Evolutionary conservation across 2,329 filamentous ascomycete genomes (phyloP), one percentile per base, ranked within the genome.

Genomic region (Chaetomiaceae sp.): DNA sequence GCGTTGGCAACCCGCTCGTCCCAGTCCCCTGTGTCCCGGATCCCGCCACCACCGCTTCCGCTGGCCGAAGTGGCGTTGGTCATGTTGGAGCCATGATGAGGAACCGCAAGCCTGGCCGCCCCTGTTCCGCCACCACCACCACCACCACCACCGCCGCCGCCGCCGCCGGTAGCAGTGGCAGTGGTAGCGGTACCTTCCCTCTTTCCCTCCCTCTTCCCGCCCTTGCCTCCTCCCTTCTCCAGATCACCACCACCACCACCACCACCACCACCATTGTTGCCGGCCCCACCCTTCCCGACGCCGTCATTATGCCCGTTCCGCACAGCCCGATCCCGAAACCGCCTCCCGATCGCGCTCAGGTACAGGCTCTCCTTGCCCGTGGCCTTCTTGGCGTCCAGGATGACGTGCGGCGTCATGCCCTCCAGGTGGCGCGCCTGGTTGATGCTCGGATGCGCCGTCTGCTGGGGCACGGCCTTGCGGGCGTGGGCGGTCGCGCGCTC

Each of bases 361-460:
- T 85, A 95, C 16, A 87, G 77, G 1, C 86, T 87, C 69, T 96
- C 90, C 41, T 86, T 77, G 13, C 87, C 85, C 1, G 85, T 89
- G 1, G 90, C 87, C 59, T 86, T 86, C 58, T 88, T 87, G 1
- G 91, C 89, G 55, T 88, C 85, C 20, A 88, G 75, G 54, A 96
- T 87, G 51, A 92, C 75, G 62, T 86, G 81, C 2, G 87, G 84
- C 7, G 73, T 69, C 23, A 84, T 70, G 38, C 75, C 73, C 8
- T 74, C 71, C n/a, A 85, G 74, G 64, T 86, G 81, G 14, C 74
- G 67, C 13, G 82, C 75, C 38, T 72, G 67, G 66, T 85, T 85
- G 53, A 75, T 65, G 11, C 79, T 81, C 1, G 82, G 81, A 64
- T 81, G 76, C 1, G 67, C 62, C 0, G 82, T 85, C 10, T 71